Evolutionary conservation across 208 protist genomes (phyloP).

Genomic region (Trypanosoma melophagium): DNA sequence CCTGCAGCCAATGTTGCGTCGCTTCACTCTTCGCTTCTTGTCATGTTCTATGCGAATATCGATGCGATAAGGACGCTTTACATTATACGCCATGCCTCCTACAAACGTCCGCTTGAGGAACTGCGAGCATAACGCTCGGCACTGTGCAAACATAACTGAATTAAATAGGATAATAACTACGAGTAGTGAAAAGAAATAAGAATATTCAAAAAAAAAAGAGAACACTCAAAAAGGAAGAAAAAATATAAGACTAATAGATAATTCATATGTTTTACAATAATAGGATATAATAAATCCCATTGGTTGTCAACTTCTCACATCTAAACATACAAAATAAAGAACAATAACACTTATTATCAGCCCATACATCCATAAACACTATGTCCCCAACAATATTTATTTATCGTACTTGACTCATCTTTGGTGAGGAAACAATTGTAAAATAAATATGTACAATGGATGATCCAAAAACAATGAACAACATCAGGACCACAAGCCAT

Average conservation of each 20-base stretch:
- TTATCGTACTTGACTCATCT: conserved; percentile 30
- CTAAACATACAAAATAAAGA: background rate
- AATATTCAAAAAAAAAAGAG: conserved; percentile 15
- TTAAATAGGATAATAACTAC: background rate
- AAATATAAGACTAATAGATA: background rate
- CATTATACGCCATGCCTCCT: conserved; percentile 76
- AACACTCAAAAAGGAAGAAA: conserved; percentile 16
- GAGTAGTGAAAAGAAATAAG: background rate
- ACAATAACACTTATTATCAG: background rate
- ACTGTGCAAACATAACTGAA: conserved; percentile 42
- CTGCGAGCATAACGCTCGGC: conserved; percentile 37
- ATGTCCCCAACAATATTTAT: background rate
- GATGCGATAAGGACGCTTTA: conserved; percentile 82
- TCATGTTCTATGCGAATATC: conserved; percentile 87
- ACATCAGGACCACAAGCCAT: conserved; percentile 62
- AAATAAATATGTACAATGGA: conserved; percentile 78
- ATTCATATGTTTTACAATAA: background rate
- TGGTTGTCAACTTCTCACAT: too few species aligned
- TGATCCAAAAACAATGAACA: conserved; percentile 67
- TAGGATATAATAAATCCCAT: too few species aligned
- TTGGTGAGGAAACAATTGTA: conserved; percentile 56
- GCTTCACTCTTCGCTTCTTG: conserved; percentile 69
- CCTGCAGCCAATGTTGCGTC: conserved; percentile 64
- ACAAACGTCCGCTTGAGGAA: conserved; percentile 77
- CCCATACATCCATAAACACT: background rate